These are phyloP conservation scores for Coemansia umbellata DNA, from an alignment of 192 early-diverging fungal species.

Conservation along the genomic window DNA sequence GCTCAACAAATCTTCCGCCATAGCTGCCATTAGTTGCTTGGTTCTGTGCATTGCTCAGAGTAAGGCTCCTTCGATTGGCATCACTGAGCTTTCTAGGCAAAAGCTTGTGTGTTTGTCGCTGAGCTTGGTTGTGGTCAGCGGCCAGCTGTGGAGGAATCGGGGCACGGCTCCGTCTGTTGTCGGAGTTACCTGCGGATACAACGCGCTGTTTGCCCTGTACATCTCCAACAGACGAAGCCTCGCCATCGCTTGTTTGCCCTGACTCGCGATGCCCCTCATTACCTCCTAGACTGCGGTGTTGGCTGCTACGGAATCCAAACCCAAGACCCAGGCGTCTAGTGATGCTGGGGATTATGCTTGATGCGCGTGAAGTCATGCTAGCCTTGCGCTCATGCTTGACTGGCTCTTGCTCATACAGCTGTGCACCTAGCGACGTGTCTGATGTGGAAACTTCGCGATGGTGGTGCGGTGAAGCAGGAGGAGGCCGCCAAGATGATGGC, in stretches of 20 bases:
- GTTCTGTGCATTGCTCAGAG: neutral
- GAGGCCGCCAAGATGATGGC: neutral
- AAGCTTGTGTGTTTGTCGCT: neutral
- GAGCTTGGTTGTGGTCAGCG: conserved; percentile 5
- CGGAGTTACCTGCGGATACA: neutral
- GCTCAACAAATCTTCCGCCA: neutral
- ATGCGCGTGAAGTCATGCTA: conserved; percentile 30
- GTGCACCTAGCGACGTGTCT: neutral
- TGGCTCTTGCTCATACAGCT: neutral
- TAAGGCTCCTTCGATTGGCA: neutral
- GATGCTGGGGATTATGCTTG: conserved; percentile 38
- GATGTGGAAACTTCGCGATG: neutral
- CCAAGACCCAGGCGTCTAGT: conserved; percentile 44
- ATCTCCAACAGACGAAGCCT: neutral
- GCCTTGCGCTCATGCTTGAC: conserved; percentile 9
- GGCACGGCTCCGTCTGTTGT: conserved; percentile 4
- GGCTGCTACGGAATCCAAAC: conserved; percentile 30
- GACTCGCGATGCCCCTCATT: conserved; percentile 1
- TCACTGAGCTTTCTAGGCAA: conserved; percentile 1
- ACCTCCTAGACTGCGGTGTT: conserved; percentile 3
- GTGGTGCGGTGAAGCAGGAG: neutral
- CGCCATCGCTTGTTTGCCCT: conserved; percentile 13
- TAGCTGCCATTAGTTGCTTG: no score
- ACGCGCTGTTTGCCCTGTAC: neutral
- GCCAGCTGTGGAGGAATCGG: conserved; percentile 35